Conservation (phyloP, 2,329 filamentous ascomycete species). For the Penicillium polonicum region DNA sequence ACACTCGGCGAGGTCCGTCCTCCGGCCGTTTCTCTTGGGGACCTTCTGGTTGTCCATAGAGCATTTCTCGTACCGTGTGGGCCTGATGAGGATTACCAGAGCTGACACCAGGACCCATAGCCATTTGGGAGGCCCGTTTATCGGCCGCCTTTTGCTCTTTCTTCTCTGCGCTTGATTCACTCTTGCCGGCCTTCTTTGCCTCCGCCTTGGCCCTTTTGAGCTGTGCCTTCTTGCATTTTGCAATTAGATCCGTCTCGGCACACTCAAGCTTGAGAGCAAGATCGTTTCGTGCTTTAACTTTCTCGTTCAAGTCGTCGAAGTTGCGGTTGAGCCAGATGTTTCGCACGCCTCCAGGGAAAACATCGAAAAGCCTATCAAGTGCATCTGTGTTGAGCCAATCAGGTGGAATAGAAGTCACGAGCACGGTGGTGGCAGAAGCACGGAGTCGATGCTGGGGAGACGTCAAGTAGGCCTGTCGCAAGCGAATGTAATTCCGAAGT, state of each 20-base stretch:
- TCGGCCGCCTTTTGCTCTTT: conserved; percentile 53
- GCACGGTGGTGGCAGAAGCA: conserved; percentile 90
- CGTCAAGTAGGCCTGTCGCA: conserved; percentile 91
- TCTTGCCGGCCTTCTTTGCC: conserved; percentile 58
- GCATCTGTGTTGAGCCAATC: conserved; percentile 88
- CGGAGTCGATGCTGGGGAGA: conserved; percentile 90
- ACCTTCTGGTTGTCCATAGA: conserved; percentile 31
- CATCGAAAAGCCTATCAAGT: conserved; percentile 81
- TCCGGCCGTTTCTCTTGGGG: conserved; percentile 15
- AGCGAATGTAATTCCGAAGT: conserved; percentile 80
- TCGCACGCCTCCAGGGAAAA: conserved; percentile 89
- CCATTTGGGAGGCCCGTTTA: conserved; percentile 47
- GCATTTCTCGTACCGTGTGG: conserved; percentile 49
- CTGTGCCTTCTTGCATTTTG: conserved; percentile 73
- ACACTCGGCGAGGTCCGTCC: conserved; percentile 25
- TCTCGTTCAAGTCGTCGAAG: conserved; percentile 76
- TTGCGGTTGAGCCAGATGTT: conserved; percentile 98
- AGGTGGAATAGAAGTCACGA: conserved; percentile 83
- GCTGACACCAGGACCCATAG: conserved; percentile 51
- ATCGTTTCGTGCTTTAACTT: conserved; percentile 71
- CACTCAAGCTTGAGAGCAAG: conserved; percentile 71
- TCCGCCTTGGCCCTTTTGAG: conserved; percentile 67
- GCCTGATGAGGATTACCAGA: conserved; percentile 59
- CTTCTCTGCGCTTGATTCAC: conserved; percentile 35
- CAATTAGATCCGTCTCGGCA: conserved; percentile 83